Evolutionary conservation across 148 eudicot genomes (phyloP).

Genomic region (Amaranthus cruentus): DNA sequence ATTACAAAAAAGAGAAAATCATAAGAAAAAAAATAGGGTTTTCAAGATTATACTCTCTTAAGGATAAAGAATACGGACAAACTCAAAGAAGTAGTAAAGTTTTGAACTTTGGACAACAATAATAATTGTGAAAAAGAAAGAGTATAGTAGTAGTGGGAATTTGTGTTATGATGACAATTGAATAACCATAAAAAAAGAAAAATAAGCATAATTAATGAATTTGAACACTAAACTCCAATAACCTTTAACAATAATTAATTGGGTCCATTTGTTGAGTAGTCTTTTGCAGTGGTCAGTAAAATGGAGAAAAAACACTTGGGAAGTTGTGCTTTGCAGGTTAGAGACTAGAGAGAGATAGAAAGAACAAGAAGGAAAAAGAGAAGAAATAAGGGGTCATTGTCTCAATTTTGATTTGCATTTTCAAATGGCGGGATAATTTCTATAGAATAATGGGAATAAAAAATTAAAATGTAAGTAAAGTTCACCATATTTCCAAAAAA

Average conservation of each 20-base stretch:
- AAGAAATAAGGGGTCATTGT: constrained; percentile 14
- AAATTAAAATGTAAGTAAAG: no score
- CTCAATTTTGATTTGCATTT: constrained; percentile 20
- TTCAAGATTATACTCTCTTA: neutral
- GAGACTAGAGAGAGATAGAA: constrained; percentile 5
- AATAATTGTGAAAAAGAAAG: constrained; percentile 18
- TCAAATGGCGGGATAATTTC: constrained; percentile 24
- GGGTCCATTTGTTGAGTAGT: neutral
- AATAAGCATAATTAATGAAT: constrained; percentile 1
- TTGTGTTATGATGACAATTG: constrained; percentile 18
- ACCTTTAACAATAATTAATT: constrained; percentile 6
- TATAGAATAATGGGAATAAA: neutral
- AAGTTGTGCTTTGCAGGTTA: constrained; percentile 4
- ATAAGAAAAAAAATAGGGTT: neutral
- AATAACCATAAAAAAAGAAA: constrained; percentile 3
- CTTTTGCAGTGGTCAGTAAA: constrained; percentile 7
- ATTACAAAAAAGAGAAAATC: neutral
- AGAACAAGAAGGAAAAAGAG: constrained; percentile 8
- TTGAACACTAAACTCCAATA: neutral
- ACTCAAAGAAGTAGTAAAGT: constrained; percentile 10
- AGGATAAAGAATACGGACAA: neutral
- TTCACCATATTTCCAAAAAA: neutral
- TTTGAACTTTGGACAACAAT: constrained; percentile 25
- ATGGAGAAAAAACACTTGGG: neutral
- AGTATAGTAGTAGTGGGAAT: constrained; percentile 4